A percentile compares a stretch with the other conserved stretches of the same genome.
Evolutionary conservation across 1,284 basidiomycete genomes (phyloP).

Genomic region (Rhodotorula sp.): DNA sequence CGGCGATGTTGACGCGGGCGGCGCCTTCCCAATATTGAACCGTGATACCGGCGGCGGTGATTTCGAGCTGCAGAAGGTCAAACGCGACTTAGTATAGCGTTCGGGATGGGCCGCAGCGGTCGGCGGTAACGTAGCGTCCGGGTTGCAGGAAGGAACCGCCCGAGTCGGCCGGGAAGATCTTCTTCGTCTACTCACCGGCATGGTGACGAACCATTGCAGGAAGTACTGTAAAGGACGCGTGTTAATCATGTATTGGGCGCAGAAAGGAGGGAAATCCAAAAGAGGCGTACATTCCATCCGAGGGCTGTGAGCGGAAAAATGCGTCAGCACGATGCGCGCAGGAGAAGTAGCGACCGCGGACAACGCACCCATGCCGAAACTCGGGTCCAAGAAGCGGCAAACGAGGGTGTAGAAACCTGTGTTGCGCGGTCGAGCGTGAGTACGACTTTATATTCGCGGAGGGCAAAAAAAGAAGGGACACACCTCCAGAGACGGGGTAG

Average conservation of each 20-base stretch:
- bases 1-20: slow-evolving; percentile 16
- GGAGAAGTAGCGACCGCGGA: background rate
- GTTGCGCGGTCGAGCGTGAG: background rate
- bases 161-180: background rate
- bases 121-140: too few relatives aligned
- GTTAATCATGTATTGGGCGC: background rate
- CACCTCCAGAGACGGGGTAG: slow-evolving; percentile 52
- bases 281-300: slow-evolving; percentile 43
- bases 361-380: slow-evolving; percentile 32
- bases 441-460: background rate
- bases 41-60: slow-evolving; percentile 43
- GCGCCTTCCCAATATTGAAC: slow-evolving; percentile 39
- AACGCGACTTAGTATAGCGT: too few relatives aligned
- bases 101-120: too few relatives aligned
- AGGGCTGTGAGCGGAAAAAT: slow-evolving; percentile 39
- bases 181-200: background rate
- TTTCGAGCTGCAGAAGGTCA: slow-evolving; percentile 45
- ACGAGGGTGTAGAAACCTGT: slow-evolving; percentile 52
- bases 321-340: background rate
- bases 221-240: background rate
- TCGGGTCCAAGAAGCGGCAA: slow-evolving; percentile 43
- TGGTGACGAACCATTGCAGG: background rate
- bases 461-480: background rate
- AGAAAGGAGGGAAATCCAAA: background rate
- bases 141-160: too few relatives aligned